A percentile compares a stretch with the other conserved stretches of the same genome.
These are phyloP conservation scores for Phytophthora kernoviae DNA, from an alignment of 352 stramenopile genomes.

Conservation along the genomic window DNA sequence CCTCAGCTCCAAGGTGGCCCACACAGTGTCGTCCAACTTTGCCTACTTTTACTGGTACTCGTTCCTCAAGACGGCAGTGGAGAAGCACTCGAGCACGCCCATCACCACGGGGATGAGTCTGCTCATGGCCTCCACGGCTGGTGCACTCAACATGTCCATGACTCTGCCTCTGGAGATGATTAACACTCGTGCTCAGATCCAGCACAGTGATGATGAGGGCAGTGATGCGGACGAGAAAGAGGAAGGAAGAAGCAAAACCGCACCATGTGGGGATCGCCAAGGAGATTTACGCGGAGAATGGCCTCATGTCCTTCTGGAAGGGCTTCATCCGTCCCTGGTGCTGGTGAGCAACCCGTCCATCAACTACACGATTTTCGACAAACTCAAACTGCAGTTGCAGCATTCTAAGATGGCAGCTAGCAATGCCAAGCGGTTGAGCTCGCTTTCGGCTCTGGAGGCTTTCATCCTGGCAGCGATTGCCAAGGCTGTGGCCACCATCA, in stretches of 20 bases:
- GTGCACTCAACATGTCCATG: conserved; percentile 89
- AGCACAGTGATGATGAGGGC: conserved; percentile 46
- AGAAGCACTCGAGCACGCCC: conserved; percentile 46
- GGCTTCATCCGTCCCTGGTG: conserved; percentile 87
- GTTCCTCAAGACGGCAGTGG: conserved; percentile 72
- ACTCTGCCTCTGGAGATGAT: conserved; percentile 89
- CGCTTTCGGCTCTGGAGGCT: conserved; percentile 70
- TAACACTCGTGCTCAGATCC: conserved; percentile 85
- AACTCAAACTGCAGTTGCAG: conserved; percentile 76
- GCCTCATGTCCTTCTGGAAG: conserved; percentile 84
- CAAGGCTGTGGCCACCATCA: conserved; percentile 82
- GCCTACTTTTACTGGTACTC: conserved; percentile 90
- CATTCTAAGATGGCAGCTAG: conserved; percentile 51
- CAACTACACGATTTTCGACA: conserved; percentile 90
- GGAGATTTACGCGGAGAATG: conserved; percentile 76
- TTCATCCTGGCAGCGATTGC: conserved; percentile 83
- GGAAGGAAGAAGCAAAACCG: conserved; percentile 34
- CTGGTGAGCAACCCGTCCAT: conserved; percentile 90
- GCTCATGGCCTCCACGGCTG: conserved; percentile 73
- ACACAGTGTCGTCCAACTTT: conserved; percentile 82
- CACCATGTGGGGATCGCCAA: conserved; percentile 53
- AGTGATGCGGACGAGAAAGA: conserved; percentile 41
- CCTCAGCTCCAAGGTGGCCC: conserved; percentile 74
- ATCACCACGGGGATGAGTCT: conserved; percentile 76
- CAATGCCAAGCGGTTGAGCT: conserved; percentile 42